Conservation (phyloP, 257 asterid genomes). For the Parsonsia alboflavescens region DNA sequence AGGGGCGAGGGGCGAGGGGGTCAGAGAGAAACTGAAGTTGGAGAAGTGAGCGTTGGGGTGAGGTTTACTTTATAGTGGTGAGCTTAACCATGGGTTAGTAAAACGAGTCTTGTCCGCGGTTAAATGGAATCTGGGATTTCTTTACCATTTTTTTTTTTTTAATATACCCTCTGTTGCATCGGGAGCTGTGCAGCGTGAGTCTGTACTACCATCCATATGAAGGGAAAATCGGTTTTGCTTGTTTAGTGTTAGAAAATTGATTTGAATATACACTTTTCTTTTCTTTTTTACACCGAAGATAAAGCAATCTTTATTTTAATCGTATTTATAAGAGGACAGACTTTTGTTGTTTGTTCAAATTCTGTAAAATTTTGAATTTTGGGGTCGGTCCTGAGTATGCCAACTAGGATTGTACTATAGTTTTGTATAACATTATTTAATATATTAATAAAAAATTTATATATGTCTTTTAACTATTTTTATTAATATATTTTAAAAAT, state of each 20-base stretch:
- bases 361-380: no score
- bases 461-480: no score
- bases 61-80: slow-evolving; percentile 1
- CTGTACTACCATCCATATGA: no score
- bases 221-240: neutral
- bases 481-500: no score
- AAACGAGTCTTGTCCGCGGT: slow-evolving; percentile 14
- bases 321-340: neutral
- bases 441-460: no score
- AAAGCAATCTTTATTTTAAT: no score
- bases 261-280: no score
- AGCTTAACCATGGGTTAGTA: slow-evolving; percentile 15
- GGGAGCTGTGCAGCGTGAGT: slow-evolving; percentile 16
- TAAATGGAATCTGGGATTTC: slow-evolving; percentile 32
- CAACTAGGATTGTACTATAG: no score
- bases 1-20: neutral
- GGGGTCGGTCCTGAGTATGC: no score
- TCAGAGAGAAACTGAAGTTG: neutral
- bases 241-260: neutral
- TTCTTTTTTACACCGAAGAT: neutral
- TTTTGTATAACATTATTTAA: no score
- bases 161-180: slow-evolving; percentile 13
- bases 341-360: no score
- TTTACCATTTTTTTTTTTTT: no score
- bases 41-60: slow-evolving; percentile 1